Evolutionary conservation across 352 stramenopile species (phyloP).

Genomic region (Pythium sukuiense): DNA sequence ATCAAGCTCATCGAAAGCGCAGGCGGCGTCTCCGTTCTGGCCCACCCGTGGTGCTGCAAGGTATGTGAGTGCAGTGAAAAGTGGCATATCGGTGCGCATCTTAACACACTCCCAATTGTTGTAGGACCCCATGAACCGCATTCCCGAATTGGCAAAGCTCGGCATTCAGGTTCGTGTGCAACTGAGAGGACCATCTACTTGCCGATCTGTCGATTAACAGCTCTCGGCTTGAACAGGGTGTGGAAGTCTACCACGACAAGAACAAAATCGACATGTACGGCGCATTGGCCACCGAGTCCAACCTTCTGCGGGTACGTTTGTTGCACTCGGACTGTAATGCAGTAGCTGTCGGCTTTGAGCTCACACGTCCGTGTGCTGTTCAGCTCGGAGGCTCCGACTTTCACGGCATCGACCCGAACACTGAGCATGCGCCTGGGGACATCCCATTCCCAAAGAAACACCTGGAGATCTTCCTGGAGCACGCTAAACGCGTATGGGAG

Average conservation of each 20-base stretch:
- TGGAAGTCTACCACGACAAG: slow-evolving; percentile 83
- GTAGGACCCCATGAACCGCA: slow-evolving; percentile 65
- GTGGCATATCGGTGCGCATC: not conserved
- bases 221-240: slow-evolving; percentile 37
- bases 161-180: slow-evolving; percentile 72
- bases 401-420: slow-evolving; percentile 74
- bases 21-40: slow-evolving; percentile 79
- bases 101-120: no score
- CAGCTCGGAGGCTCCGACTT: slow-evolving; percentile 86
- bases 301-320: slow-evolving; percentile 62
- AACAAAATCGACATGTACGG: slow-evolving; percentile 86
- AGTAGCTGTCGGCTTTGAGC: not conserved
- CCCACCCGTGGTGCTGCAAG: slow-evolving; percentile 86
- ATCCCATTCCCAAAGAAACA: slow-evolving; percentile 76
- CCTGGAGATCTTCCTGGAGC: slow-evolving; percentile 67
- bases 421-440: slow-evolving; percentile 66
- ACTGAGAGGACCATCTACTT: no score
- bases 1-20: slow-evolving; percentile 85
- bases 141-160: slow-evolving; percentile 68
- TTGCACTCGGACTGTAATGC: not conserved
- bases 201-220: not conserved
- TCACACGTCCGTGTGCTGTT: not conserved
- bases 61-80: slow-evolving; percentile 17
- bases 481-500: slow-evolving; percentile 70
- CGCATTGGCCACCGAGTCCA: slow-evolving; percentile 65